Evolutionary conservation across 352 stramenopile genomes (phyloP).

Genomic region (Phytophthora citricola): DNA sequence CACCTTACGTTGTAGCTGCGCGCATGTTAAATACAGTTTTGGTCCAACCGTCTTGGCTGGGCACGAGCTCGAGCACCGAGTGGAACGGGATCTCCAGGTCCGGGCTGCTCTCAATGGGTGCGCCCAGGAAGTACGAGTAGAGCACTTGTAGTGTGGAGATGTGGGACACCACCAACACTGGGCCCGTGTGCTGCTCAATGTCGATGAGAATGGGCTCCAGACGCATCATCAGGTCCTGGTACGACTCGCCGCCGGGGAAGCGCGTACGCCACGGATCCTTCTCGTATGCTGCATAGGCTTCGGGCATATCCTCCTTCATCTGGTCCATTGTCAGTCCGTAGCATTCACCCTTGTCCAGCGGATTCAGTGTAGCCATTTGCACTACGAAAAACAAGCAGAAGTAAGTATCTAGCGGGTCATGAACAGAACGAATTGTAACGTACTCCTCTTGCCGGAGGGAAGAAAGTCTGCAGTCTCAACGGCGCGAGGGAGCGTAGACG

Average conservation of each 20-base stretch:
- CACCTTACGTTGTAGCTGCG: slow-evolving; percentile 24
- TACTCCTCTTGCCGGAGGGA: slow-evolving; percentile 51
- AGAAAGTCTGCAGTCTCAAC: slow-evolving; percentile 79
- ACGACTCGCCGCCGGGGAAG: slow-evolving; percentile 92
- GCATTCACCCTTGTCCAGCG: slow-evolving; percentile 86
- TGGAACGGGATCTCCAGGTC: slow-evolving; percentile 88
- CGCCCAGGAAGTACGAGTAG: slow-evolving; percentile 88
- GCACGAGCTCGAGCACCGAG: slow-evolving; percentile 84
- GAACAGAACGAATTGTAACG: slow-evolving; percentile 13
- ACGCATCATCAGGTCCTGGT: slow-evolving; percentile 94
- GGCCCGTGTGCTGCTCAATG: slow-evolving; percentile 89
- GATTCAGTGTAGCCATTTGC: slow-evolving; percentile 86
- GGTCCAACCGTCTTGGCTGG: slow-evolving; percentile 80
- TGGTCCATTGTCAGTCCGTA: slow-evolving; percentile 87
- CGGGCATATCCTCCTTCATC: slow-evolving; percentile 76
- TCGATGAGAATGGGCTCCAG: slow-evolving; percentile 94
- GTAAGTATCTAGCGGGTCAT: slow-evolving; percentile 12
- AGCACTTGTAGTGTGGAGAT: slow-evolving; percentile 88
- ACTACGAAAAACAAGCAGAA: slow-evolving; percentile 36
- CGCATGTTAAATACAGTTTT: slow-evolving; percentile 89
- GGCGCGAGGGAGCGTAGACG: slow-evolving; percentile 80
- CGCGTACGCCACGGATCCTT: slow-evolving; percentile 81
- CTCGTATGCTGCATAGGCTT: slow-evolving; percentile 72
- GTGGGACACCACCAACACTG: slow-evolving; percentile 87
- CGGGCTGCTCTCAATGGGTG: slow-evolving; percentile 78